Evolutionary conservation across 192 early-diverging fungal genomes (phyloP).

Genomic region (Glomus cerebriforme): DNA sequence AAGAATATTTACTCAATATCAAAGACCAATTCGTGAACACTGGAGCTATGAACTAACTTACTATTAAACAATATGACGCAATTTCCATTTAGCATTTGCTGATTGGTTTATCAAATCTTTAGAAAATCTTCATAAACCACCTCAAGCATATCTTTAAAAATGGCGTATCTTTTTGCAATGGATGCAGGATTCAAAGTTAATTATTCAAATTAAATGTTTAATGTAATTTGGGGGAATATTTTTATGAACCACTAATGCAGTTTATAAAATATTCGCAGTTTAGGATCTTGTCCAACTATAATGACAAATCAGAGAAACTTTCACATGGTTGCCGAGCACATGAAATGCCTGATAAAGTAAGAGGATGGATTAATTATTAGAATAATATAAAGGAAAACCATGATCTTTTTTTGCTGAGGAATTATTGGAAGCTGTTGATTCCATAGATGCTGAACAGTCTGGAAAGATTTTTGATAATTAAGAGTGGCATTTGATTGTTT

Average conservation of each 20-base stretch:
- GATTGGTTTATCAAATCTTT: neutral
- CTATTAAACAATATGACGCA: neutral
- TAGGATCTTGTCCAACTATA: neutral
- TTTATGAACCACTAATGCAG: neutral
- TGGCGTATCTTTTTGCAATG: neutral
- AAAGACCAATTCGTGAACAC: neutral
- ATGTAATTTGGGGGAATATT: neutral
- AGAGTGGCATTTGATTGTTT: neutral
- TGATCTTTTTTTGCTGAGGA: slow-evolving; percentile 3
- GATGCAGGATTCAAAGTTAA: neutral
- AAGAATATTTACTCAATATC: no score
- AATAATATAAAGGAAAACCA: no score
- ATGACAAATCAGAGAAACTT: neutral
- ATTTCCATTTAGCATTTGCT: neutral
- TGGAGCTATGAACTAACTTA: neutral
- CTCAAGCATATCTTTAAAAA: neutral
- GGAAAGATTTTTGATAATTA: neutral
- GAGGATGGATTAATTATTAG: no score
- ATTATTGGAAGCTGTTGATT: neutral
- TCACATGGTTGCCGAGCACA: neutral
- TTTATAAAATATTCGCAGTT: neutral
- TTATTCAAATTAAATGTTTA: neutral
- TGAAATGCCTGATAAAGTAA: slow-evolving; percentile 9
- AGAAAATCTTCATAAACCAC: neutral
- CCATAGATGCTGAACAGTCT: neutral